phyloP scores from a whole-genome alignment of 2,329 filamentous ascomycete species.

The Trichoderma atroviride region DNA sequence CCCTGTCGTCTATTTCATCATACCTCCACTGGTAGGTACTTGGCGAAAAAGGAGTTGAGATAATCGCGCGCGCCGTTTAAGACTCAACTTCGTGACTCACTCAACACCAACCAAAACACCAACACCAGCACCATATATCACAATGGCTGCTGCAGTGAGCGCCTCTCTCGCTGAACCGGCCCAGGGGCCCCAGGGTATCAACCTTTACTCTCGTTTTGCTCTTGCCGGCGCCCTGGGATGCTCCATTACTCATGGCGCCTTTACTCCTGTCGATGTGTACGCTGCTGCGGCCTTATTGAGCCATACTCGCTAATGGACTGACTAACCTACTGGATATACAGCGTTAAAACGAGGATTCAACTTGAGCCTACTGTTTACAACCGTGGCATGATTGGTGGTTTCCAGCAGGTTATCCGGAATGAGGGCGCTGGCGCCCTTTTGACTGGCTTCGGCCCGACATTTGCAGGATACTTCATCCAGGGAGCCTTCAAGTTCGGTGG shows the following conservation, averaged over 20 bases:
- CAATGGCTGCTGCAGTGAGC: constrained; percentile 24
- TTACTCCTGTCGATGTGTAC: constrained; percentile 99
- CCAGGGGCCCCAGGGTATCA: constrained; percentile 53
- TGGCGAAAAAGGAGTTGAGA: neutral
- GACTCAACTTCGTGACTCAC: neutral
- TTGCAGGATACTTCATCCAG: constrained; percentile 91
- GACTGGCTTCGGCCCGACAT: constrained; percentile 83
- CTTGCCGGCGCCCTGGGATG: constrained; percentile 98
- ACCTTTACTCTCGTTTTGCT: constrained; percentile 93
- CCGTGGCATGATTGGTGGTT: constrained; percentile 81
- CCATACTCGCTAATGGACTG: constrained; percentile 24
- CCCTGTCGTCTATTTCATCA: neutral
- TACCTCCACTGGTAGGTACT: neutral
- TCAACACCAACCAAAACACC: neutral
- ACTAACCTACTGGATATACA: constrained; percentile 44
- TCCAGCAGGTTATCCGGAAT: constrained; percentile 80
- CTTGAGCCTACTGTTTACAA: constrained; percentile 89
- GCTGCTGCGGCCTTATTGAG: constrained; percentile 45
- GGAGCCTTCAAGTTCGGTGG: constrained; percentile 92
- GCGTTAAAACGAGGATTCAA: constrained; percentile 95
- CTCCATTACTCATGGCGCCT: constrained; percentile 92
- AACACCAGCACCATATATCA: neutral
- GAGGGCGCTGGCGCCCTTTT: constrained; percentile 86
- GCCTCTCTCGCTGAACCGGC: constrained; percentile 39
- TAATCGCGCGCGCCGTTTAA: neutral